Evolutionary conservation across 352 stramenopile genomes (phyloP).

Genomic region (Phytophthora cajani): DNA sequence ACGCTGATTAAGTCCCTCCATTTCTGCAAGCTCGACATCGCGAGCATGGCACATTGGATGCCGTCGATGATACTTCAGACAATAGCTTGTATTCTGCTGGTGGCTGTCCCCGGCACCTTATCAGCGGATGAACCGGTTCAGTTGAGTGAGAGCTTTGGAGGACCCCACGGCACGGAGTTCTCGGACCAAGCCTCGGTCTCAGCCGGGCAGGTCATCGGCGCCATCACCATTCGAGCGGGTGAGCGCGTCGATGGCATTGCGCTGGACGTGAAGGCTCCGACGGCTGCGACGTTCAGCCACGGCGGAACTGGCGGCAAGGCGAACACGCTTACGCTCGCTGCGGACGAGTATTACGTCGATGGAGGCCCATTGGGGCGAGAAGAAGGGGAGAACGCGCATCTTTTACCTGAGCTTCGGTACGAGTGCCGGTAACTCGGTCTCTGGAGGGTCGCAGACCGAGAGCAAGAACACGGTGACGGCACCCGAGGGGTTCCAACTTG

Average conservation of each 20-base stretch:
- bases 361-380: slow-evolving; percentile 35
- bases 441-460: slow-evolving; percentile 21
- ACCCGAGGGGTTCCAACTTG: slow-evolving; percentile 36
- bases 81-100: slow-evolving; percentile 15
- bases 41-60: slow-evolving; percentile 7
- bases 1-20: slow-evolving; percentile 3
- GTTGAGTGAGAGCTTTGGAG: slow-evolving; percentile 31
- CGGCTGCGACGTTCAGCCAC: slow-evolving; percentile 20
- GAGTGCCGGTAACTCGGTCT: slow-evolving; percentile 25
- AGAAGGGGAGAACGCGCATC: slow-evolving; percentile 23
- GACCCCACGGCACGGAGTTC: slow-evolving; percentile 28
- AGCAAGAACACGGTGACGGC: slow-evolving; percentile 25
- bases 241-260: slow-evolving; percentile 26
- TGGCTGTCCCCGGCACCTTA: not conserved
- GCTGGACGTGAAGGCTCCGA: slow-evolving; percentile 24
- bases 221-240: slow-evolving; percentile 22
- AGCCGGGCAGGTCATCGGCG: slow-evolving; percentile 25
- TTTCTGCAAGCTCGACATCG: slow-evolving; percentile 14
- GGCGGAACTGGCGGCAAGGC: not conserved
- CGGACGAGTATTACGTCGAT: slow-evolving; percentile 31
- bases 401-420: slow-evolving; percentile 32
- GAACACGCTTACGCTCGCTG: not conserved
- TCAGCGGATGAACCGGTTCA: slow-evolving; percentile 22
- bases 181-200: slow-evolving; percentile 22
- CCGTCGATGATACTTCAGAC: slow-evolving; percentile 5